Conservation (phyloP, 164 flowering plant species). For the Taxillus chinensis region DNA sequence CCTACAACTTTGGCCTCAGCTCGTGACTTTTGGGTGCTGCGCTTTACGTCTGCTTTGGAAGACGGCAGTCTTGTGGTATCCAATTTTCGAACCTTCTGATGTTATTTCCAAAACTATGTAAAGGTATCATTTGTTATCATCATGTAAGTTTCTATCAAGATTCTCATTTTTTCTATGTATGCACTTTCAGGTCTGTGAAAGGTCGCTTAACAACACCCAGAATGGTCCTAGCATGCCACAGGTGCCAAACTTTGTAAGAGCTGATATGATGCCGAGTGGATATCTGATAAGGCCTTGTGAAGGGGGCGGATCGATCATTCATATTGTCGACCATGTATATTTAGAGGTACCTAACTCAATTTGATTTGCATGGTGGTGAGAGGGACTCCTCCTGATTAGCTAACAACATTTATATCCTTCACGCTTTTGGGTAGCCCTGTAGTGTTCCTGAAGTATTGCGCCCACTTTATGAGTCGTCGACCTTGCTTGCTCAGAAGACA, state of each 20-base stretch:
- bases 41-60: slow-evolving; percentile 59
- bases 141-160: background rate
- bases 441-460: slow-evolving; percentile 69
- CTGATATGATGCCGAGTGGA: slow-evolving; percentile 72
- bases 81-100: background rate
- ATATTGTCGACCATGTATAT: slow-evolving; percentile 71
- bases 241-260: slow-evolving; percentile 57
- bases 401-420: slow-evolving; percentile 4
- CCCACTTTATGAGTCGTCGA: slow-evolving; percentile 66
- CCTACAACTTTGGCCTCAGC: slow-evolving; percentile 74
- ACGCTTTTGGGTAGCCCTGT: slow-evolving; percentile 34
- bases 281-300: slow-evolving; percentile 74
- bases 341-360: slow-evolving; percentile 35
- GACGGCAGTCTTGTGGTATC: slow-evolving; percentile 78
- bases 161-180: background rate
- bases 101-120: background rate
- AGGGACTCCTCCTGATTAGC: background rate
- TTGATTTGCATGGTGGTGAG: background rate
- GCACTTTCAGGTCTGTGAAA: slow-evolving; percentile 39
- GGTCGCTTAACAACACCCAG: slow-evolving; percentile 62
- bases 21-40: slow-evolving; percentile 72
- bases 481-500: slow-evolving; percentile 57
- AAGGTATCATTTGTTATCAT: background rate
- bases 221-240: slow-evolving; percentile 64
- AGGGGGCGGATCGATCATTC: slow-evolving; percentile 74